Evolutionary conservation across 1,139 yeast species (phyloP), one percentile per base, ranked within the genome.

Genomic region (Hemisphaericaspora subhashii): DNA sequence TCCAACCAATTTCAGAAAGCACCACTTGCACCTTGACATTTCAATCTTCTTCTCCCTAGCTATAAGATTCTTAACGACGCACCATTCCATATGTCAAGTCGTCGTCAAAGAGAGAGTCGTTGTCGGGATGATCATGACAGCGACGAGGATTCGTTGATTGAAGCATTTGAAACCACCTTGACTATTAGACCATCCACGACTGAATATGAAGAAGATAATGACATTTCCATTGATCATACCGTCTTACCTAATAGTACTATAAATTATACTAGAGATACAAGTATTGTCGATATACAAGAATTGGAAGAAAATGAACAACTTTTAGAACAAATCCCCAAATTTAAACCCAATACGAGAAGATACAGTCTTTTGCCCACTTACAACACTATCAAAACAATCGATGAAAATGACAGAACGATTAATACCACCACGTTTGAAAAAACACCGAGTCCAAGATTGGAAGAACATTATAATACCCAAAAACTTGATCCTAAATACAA

Each of bases 91-190:
- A 24, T 24, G 27, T n/a, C 27, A 4, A 24, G 27, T 24, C 27
- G 27, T 32, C 43, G 49, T n/a, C n/a, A n/a, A 36, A 46, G 47
- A 35, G 55, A 52, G 31, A 47, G 45, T 25, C 48, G n/a, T n/a
- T n/a, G n/a, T n/a, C n/a, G n/a, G n/a, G 12, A 50, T 26, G 47
- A 49, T 12, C 48, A 53, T 37, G 55, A 53, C 31, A 62, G 67
- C 43, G 74, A 69, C 42, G 76, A 71, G 47, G 74, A 68, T 44
- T 70, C 77, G 31, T 62, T 72, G 48, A 68, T 72, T 42, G 65
- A 75, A 7, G 75, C 70, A 48, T 72, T 72, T 47, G 77, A 72
- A 51, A 72, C 77, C 4, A 72, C 77, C 1, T 60, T 72, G 37
- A 68, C 72, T 20, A 68, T 72, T 41, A 51, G 63, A 39, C 73